A percentile compares a stretch with the other conserved stretches of the same genome.
Evolutionary conservation across 2,329 filamentous ascomycete species (phyloP).

Genomic region (Neurospora crassa): DNA sequence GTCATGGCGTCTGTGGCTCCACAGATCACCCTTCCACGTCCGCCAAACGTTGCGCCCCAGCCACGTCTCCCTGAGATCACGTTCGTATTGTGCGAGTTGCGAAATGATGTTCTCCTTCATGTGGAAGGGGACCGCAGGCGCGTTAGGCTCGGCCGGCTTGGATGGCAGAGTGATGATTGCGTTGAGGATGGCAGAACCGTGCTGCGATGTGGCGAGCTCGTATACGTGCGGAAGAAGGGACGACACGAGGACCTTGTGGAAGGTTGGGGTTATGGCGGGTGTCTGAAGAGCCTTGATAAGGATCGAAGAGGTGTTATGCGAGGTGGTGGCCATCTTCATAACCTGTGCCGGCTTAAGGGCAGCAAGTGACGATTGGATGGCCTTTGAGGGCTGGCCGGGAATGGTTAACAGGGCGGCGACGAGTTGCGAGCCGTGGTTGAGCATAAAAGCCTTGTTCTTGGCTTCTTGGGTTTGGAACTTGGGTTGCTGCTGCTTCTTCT

Average conservation of each 20-base stretch:
- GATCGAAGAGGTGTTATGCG: slow-evolving; percentile 38
- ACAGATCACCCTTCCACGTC: slow-evolving; percentile 48
- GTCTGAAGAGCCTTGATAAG: slow-evolving; percentile 40
- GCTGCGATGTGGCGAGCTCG: slow-evolving; percentile 38
- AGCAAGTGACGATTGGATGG: slow-evolving; percentile 65
- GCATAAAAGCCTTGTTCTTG: slow-evolving; percentile 48
- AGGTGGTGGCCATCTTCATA: slow-evolving; percentile 53
- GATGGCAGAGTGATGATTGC: slow-evolving; percentile 40
- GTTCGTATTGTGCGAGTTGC: slow-evolving; percentile 37
- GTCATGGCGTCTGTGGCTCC: slow-evolving; percentile 41
- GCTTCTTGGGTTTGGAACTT: slow-evolving; percentile 25
- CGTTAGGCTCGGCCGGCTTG: slow-evolving; percentile 28
- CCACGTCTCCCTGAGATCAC: slow-evolving; percentile 41
- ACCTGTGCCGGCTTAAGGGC: slow-evolving; percentile 46
- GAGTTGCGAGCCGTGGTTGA: slow-evolving; percentile 69
- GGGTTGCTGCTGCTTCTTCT: slow-evolving; percentile 13
- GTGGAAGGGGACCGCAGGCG: slow-evolving; percentile 44
- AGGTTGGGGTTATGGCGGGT: slow-evolving; percentile 38
- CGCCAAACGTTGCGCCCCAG: slow-evolving; percentile 48
- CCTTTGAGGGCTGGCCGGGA: slow-evolving; percentile 55
- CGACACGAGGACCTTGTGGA: slow-evolving; percentile 47
- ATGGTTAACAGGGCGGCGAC: slow-evolving; percentile 70
- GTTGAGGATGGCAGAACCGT: slow-evolving; percentile 42
- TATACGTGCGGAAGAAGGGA: slow-evolving; percentile 34
- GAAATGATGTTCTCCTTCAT: slow-evolving; percentile 47